Percentiles rank a stretch among this genome's conserved stretches.
These are phyloP conservation scores for Botrytis pseudocinerea DNA, from an alignment of 2,329 filamentous ascomycete species.

Conservation along the genomic window DNA sequence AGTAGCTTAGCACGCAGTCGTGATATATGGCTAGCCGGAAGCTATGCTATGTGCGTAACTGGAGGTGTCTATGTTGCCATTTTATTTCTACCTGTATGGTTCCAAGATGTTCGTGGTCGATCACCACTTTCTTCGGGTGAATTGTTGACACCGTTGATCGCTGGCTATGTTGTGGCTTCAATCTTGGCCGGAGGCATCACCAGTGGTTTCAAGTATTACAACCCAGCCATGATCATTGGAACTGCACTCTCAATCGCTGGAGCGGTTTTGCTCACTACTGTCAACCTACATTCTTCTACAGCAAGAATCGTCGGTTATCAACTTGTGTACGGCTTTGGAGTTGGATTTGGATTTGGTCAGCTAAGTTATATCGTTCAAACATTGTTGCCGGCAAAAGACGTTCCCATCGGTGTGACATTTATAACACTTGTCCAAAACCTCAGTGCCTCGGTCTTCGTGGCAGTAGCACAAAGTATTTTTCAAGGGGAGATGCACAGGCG, in stretches of 20 bases:
- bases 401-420: constrained; percentile 47
- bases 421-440: constrained; percentile 21
- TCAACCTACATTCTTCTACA: constrained; percentile 39
- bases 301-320: constrained; percentile 54
- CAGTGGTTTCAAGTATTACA: constrained; percentile 40
- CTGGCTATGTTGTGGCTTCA: constrained; percentile 36
- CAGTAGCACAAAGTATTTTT: constrained; percentile 22
- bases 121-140: constrained; percentile 48
- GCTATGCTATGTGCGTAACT: not conserved
- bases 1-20: constrained; percentile 35
- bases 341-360: constrained; percentile 48
- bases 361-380: constrained; percentile 48
- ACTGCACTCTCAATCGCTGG: constrained; percentile 24
- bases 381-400: constrained; percentile 51
- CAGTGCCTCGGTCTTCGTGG: constrained; percentile 16
- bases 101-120: constrained; percentile 49
- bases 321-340: constrained; percentile 44
- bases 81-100: constrained; percentile 50
- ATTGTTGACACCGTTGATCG: constrained; percentile 41
- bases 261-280: constrained; percentile 41
- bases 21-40: constrained; percentile 29
- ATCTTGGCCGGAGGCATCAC: constrained; percentile 30
- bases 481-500: constrained; percentile 49
- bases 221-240: constrained; percentile 29
- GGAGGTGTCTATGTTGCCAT: constrained; percentile 3